Evolutionary conservation across 1,284 basidiomycete species (phyloP), one percentile per base, ranked within the genome.

Genomic region (Naganishia sp.): DNA sequence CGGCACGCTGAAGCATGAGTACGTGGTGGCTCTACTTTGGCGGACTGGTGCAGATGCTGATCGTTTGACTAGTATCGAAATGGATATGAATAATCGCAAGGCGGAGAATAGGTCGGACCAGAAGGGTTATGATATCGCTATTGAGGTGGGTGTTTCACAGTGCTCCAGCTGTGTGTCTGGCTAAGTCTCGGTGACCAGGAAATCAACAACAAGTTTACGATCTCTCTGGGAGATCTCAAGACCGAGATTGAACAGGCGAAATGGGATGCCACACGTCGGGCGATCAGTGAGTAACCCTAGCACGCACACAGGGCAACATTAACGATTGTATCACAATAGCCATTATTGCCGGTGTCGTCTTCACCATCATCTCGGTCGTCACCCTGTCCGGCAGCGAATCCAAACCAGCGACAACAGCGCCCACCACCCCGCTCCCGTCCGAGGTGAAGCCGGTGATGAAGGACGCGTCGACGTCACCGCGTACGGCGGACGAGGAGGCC

Each of bases 51-150:
- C 52, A 18, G 54, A 21, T 55, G 31, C 42, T 52, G 53, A 55
- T 25, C 16, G 9, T 1, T 13, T 16, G 2, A 2, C 44, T 36
- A 91, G 90, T 74, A 90, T 95, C 66, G 93, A 98, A 78, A 92
- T 99, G 85, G 95, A 99, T 67, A 84, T 98, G 72, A 94, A 96
- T 76, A 93, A 88, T 70, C 85, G 94, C 67, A 98, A 95, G 81
- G 90, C 90, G 71, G 96, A 99, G 77, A 86, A 89, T n/a, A 90
- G 88, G 75, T 85, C 88, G 15, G 93, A 96, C 66, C 79, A 91
- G 71, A 97, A 96, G 80, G 84, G 85, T 52, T 87, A 90, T 72
- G 94, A 95, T 73, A 90, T 97, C 67, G 83, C 84, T 39, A 91
- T 96, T 65, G 94, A 98, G 85, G 94, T 92, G 50, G 54, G 82